Percentiles rank a stretch among this genome's conserved stretches.
These are phyloP conservation scores for Polychytrium aggregatum DNA, from an alignment of 192 early-diverging fungal genomes.

Conservation along the genomic window DNA sequence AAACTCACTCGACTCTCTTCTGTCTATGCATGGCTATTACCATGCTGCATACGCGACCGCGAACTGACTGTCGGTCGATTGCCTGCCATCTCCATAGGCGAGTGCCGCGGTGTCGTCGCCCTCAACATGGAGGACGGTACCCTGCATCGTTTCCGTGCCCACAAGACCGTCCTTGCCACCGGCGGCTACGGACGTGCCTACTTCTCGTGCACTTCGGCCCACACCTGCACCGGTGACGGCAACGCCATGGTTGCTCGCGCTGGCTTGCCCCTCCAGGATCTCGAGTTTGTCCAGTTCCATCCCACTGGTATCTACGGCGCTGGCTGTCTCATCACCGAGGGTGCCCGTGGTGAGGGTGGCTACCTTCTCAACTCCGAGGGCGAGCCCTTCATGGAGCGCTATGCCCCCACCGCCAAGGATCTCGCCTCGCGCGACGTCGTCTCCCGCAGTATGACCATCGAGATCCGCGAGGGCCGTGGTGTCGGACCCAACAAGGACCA, in stretches of 20 bases:
- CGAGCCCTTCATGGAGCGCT: slow-evolving; percentile 99
- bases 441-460: slow-evolving; percentile 96
- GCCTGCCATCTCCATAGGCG: slow-evolving; percentile 15
- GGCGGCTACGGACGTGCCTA: slow-evolving; percentile 98
- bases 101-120: slow-evolving; percentile 92
- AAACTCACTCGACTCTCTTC: too few relatives aligned
- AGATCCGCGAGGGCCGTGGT: slow-evolving; percentile 95
- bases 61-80: not conserved
- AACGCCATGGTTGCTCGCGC: slow-evolving; percentile 98
- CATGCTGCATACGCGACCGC: not conserved
- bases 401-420: slow-evolving; percentile 97
- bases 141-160: slow-evolving; percentile 90
- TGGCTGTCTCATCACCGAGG: slow-evolving; percentile 96
- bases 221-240: slow-evolving; percentile 98
- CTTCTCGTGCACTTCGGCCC: slow-evolving; percentile 96
- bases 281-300: slow-evolving; percentile 99
- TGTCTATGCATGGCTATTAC: slow-evolving; percentile 74
- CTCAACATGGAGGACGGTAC: slow-evolving; percentile 98
- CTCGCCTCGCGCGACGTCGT: slow-evolving; percentile 97
- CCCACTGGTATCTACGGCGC: slow-evolving; percentile 98
- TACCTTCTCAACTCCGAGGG: slow-evolving; percentile 91
- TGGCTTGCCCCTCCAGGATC: slow-evolving; percentile 91
- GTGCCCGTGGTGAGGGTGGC: slow-evolving; percentile 93
- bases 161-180: slow-evolving; percentile 98
- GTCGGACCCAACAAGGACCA: slow-evolving; percentile 93